Evolutionary conservation across 352 stramenopile species (phyloP).

Genomic region (Pythium myriotylum): DNA sequence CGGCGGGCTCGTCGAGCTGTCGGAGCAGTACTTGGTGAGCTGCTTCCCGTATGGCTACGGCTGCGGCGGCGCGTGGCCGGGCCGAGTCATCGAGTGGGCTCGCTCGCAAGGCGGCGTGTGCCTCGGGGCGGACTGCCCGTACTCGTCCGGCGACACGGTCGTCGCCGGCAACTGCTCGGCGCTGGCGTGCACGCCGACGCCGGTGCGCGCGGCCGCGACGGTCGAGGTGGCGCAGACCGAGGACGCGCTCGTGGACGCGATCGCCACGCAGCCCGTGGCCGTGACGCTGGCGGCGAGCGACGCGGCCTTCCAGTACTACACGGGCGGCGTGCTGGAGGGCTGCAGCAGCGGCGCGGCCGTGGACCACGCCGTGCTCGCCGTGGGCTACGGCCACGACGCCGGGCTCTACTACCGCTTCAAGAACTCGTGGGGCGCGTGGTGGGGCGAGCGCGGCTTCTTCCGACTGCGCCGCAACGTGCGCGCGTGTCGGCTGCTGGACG

Average conservation of each 20-base stretch:
- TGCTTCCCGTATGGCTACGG: conserved; percentile 5
- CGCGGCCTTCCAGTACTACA: conserved; percentile 96
- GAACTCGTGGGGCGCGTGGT: conserved; percentile 96
- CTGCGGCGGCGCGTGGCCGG: conserved; percentile 7
- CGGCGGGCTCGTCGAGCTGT: conserved; percentile 8
- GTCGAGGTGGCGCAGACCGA: background rate
- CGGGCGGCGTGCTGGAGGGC: conserved; percentile 82
- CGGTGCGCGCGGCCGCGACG: background rate
- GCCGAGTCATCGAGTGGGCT: conserved; percentile 1
- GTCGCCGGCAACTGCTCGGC: background rate
- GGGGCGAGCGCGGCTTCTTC: conserved; percentile 94
- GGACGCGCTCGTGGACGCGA: conserved; percentile 1
- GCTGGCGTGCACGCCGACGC: background rate
- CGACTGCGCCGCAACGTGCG: conserved; percentile 76
- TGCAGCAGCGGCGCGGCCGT: conserved; percentile 74
- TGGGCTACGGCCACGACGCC: conserved; percentile 89
- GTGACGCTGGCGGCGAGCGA: conserved; percentile 93
- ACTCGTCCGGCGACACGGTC: conserved; percentile 1
- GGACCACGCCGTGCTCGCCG: conserved; percentile 96
- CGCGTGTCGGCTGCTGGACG: conserved; percentile 6
- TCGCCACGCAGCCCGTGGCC: conserved; percentile 85
- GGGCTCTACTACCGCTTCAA: conserved; percentile 87
- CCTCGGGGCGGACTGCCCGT: background rate
- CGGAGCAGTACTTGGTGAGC: conserved; percentile 10
- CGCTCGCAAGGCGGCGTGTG: background rate